phyloP scores from a whole-genome alignment of 768 basidiomycete genomes.

The Termitomyces sp. region DNA sequence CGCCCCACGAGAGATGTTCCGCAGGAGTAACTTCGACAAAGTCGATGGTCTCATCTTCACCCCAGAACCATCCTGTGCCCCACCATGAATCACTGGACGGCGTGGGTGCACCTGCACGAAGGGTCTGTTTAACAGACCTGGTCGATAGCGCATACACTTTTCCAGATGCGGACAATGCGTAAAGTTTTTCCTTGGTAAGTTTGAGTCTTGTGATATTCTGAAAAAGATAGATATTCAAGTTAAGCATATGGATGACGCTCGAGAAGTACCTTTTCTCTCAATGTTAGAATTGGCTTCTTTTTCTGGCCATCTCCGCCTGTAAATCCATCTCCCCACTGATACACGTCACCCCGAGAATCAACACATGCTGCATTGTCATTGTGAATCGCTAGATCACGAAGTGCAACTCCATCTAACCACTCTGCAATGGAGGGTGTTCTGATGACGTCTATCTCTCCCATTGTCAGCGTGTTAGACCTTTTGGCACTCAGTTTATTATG shows the following conservation, averaged over 20 bases:
- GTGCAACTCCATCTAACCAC: slow-evolving; percentile 63
- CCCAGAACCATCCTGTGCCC: slow-evolving; percentile 55
- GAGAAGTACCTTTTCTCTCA: slow-evolving; percentile 56
- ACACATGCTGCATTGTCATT: slow-evolving; percentile 67
- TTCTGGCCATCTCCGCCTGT: slow-evolving; percentile 27
- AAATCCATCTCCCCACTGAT: slow-evolving; percentile 78
- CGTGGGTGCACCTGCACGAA: slow-evolving; percentile 29
- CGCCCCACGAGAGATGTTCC: slow-evolving; percentile 51
- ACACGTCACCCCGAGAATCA: slow-evolving; percentile 74
- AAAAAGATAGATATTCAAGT: not conserved
- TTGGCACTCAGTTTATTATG: not conserved
- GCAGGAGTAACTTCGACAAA: slow-evolving; percentile 58
- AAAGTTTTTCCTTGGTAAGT: slow-evolving; percentile 54
- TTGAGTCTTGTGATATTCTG: slow-evolving; percentile 69
- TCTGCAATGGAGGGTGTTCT: slow-evolving; percentile 42
- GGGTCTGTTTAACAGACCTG: slow-evolving; percentile 39
- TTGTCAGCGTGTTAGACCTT: slow-evolving; percentile 43
- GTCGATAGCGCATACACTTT: slow-evolving; percentile 66
- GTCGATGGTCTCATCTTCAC: slow-evolving; percentile 44
- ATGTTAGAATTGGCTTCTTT: slow-evolving; percentile 41
- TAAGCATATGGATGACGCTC: not conserved
- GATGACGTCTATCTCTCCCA: slow-evolving; percentile 34
- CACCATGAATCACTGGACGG: slow-evolving; percentile 52
- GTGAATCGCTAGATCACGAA: slow-evolving; percentile 70
- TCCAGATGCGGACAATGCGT: slow-evolving; percentile 76